Base-by-base conservation (phyloP, 1,139 yeast species). In the Yamadazyma dushanensis region DNA sequence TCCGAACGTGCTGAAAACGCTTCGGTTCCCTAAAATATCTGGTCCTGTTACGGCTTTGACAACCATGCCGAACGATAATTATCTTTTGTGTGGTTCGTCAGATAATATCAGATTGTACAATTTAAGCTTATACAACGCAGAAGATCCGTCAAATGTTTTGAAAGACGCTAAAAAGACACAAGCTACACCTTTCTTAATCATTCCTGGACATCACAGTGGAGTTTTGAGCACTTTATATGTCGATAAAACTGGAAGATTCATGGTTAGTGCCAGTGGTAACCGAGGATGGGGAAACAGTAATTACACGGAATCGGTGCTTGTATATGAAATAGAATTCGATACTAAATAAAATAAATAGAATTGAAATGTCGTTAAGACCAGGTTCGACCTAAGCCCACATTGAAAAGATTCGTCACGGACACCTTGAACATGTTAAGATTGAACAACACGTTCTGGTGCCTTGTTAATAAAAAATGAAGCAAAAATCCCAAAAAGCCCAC, bases 201-300 rank as follows among this genome's bases (percentile, higher is more conserved):
- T 61, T 62, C 96, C 69, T 1, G 82, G 82, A 1, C 82, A 77
- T 48, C 77, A 71, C 43, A 81, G 82, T 23, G 83, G 83, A 17
- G 68, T 72, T 10, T 56, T 77, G 34, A 68, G 77, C 43, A 75
- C 79, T 34, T 64, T 85, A 45, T 70, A 76, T 44, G 83, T 90
- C 22, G 97, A 90, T 55, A 92, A 89, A 27, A 84, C 92, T 1
- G 89, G 95, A 31, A 66, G 92, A 46, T 92, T 86, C 57, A 72
- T 92, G 80, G 77, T 90, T 10, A 83, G 96, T 53, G 83, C 97
- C 1, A 85, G 96, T 59, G 98, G 98, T 6, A 87, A 85, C 48
- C 75, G 97, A 53, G 98, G 98, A 3, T 90, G 97, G 97, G 76
- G 76, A 1, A 92, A 84, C 51, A 86, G 95, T 3, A 63, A 69